These are phyloP conservation scores for Penicillium canescens DNA, from an alignment of 495 filamentous ascomycete species.

Conservation along the genomic window DNA sequence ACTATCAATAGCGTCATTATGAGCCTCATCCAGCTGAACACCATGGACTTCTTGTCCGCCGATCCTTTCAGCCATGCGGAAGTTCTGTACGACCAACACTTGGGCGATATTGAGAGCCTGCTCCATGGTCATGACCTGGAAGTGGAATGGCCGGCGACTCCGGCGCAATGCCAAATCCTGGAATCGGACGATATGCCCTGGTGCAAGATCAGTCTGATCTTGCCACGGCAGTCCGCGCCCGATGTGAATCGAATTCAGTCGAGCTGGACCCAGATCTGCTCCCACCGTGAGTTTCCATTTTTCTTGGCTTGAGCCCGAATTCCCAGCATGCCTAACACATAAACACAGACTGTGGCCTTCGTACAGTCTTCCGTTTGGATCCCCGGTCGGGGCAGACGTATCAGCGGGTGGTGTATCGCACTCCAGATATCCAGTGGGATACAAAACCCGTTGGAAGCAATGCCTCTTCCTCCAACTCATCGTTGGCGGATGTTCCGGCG, in stretches of 20 bases:
- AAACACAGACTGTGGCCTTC: background rate
- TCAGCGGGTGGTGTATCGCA: constrained; percentile 1
- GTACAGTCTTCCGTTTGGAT: background rate
- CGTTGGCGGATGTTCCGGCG: background rate
- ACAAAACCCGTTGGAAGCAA: background rate
- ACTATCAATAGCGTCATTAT: background rate
- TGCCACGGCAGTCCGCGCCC: background rate
- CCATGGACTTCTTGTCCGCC: background rate
- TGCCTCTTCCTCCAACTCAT: background rate
- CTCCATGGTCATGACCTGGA: background rate
- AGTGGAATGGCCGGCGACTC: background rate
- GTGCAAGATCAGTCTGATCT: constrained; percentile 1
- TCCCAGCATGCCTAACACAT: background rate
- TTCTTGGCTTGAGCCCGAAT: too few relatives aligned
- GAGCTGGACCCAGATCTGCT: background rate
- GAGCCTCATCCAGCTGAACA: background rate
- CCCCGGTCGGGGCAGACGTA: background rate
- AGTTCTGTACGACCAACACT: background rate
- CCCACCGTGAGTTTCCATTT: background rate
- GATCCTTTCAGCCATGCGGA: constrained; percentile 1
- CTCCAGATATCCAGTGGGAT: background rate
- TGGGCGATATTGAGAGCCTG: background rate
- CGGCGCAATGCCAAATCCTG: background rate
- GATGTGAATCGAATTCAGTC: background rate
- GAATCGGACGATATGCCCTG: constrained; percentile 1